Base-by-base conservation (phyloP, 306 rosid species). In the Fragaria nilgerrensis region DNA sequence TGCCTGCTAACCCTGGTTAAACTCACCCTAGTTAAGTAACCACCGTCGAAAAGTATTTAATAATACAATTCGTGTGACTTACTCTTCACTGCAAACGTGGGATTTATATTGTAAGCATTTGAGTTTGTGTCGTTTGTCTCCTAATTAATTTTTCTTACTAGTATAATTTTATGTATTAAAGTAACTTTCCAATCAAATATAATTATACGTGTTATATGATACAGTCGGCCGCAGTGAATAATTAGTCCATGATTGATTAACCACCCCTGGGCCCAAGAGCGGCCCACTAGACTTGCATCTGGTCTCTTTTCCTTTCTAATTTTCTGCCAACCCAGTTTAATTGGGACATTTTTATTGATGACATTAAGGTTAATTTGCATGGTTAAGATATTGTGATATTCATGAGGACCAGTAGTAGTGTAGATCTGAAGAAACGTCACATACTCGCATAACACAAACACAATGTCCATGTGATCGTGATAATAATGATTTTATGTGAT, bases 1-100 rank as follows among this genome's bases (percentile, higher is more conserved):
- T 22, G 64, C 2, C 65, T 45, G 55, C 20, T n/a, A 68, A 62
- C 85, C 68, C 7, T 50, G 82, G 82, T 70, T 78, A 37, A 67
- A 45, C 52, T 77, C 50, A 65, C 77, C 36, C 43, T 34, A 13
- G 76, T 74, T 74, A 55, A 56, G 53, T 22, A 13, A 14, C 23
- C 59, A 53, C 59, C 59, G n/a, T 53, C 0, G 6, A 19, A 10
- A 5, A 32, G 2, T n/a, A 29, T 27, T 77, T 72, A 48, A 11
- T 27, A 61, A 25, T 61, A 27, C 32, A 15, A 25, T 61, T 29
- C 39, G 37, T 32, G 34, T 32, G 34, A 32, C 34, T 32, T 32
- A 32, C 34, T 27, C 29, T 32, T 32, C 34, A 32, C 34, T 32
- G 3, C 3, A 32, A 3, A 52, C 20, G 32, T 22, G 32, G 63